Percentiles rank a stretch among this genome's conserved stretches.
Evolutionary conservation across 495 filamentous ascomycete species (phyloP).

Genomic region (Penicillium longicatenatum): DNA sequence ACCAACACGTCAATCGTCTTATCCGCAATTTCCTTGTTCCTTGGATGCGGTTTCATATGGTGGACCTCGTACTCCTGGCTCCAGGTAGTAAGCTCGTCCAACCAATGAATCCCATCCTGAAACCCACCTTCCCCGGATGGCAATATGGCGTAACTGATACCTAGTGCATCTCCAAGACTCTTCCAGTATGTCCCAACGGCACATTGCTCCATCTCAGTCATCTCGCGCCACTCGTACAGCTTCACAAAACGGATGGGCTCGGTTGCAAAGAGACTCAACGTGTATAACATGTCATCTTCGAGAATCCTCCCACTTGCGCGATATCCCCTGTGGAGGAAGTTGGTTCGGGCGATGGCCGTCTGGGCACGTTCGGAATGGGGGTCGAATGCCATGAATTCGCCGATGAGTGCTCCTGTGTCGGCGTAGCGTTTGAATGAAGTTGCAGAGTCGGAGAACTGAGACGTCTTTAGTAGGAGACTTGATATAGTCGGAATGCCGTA

Average conservation of each 20-base stretch:
- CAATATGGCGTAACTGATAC: slow-evolving; percentile 49
- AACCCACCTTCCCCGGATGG: slow-evolving; percentile 44
- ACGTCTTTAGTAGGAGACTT: slow-evolving; percentile 56
- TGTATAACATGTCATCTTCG: slow-evolving; percentile 67
- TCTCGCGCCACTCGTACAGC: slow-evolving; percentile 61
- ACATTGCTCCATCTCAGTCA: slow-evolving; percentile 63
- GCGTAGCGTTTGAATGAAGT: slow-evolving; percentile 62
- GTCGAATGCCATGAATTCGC: slow-evolving; percentile 51
- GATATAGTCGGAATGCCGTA: slow-evolving; percentile 69
- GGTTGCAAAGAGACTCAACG: slow-evolving; percentile 58
- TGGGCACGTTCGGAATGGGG: slow-evolving; percentile 53
- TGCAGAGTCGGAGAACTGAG: slow-evolving; percentile 52
- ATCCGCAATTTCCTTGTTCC: slow-evolving; percentile 56
- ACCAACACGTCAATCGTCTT: slow-evolving; percentile 60
- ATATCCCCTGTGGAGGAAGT: slow-evolving; percentile 63
- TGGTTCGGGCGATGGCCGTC: slow-evolving; percentile 63
- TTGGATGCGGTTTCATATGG: slow-evolving; percentile 57
- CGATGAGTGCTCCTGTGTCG: slow-evolving; percentile 61
- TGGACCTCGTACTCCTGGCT: slow-evolving; percentile 53
- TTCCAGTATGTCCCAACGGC: slow-evolving; percentile 67
- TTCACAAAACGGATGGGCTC: slow-evolving; percentile 58
- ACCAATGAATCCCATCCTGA: slow-evolving; percentile 61
- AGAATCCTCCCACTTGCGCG: slow-evolving; percentile 58
- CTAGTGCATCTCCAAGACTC: slow-evolving; percentile 60
- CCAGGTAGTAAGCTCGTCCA: slow-evolving; percentile 60